Percentiles rank a stretch among this genome's conserved stretches.
Evolutionary conservation across 2,329 filamentous ascomycete genomes (phyloP).

Genomic region (Pseudogymnoascus sp.): DNA sequence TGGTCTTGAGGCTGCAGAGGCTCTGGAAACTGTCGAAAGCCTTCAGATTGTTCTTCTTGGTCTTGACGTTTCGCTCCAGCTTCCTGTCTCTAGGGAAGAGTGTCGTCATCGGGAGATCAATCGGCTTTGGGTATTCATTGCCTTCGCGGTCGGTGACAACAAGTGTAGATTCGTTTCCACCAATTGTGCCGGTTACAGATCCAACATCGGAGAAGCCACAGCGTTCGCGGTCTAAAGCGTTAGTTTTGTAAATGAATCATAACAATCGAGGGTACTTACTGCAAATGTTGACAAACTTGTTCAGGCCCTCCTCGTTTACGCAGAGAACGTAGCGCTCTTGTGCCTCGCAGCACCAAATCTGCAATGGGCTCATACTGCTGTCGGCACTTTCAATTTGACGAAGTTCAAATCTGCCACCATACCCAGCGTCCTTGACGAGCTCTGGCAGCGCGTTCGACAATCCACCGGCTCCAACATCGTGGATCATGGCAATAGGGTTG

Average conservation of each 20-base stretch:
- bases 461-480: conserved; percentile 93
- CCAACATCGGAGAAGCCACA: conserved; percentile 92
- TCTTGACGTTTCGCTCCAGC: conserved; percentile 66
- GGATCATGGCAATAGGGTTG: conserved; percentile 93
- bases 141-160: conserved; percentile 78
- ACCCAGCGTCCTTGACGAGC: conserved; percentile 83
- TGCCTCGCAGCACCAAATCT: conserved; percentile 97
- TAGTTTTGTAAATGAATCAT: conserved; percentile 12
- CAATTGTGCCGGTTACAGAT: conserved; percentile 56
- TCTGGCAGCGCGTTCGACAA: conserved; percentile 77
- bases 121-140: conserved; percentile 65
- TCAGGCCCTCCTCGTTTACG: conserved; percentile 72
- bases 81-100: conserved; percentile 85
- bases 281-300: conserved; percentile 63
- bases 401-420: conserved; percentile 89
- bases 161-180: conserved; percentile 61
- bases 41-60: conserved; percentile 59
- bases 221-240: conserved; percentile 62
- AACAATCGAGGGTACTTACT: conserved; percentile 31
- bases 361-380: conserved; percentile 84
- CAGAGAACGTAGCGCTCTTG: conserved; percentile 94
- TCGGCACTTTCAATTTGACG: conserved; percentile 88
- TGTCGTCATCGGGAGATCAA: conserved; percentile 81
- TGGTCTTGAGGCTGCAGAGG: conserved; percentile 41
- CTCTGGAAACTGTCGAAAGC: conserved; percentile 62